Conservation (phyloP, 176 grass and related monocot genomes). For the Triticum monococcum region DNA sequence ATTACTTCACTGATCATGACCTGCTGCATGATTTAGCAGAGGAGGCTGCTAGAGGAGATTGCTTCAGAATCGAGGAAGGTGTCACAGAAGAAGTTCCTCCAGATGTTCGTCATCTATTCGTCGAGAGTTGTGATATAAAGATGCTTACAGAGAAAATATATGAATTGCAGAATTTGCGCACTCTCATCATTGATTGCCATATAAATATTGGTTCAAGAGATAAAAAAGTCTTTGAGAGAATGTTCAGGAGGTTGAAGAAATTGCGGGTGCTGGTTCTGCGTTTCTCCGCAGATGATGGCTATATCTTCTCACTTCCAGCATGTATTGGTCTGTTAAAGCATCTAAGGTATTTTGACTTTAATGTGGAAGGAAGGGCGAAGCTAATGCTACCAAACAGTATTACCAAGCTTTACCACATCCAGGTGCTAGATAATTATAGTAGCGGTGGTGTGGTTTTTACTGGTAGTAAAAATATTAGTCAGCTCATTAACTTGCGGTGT, state of each 20-base stretch:
- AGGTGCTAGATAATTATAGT: neutral
- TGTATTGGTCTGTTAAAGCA: conserved; percentile 24
- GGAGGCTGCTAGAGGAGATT: conserved; percentile 20
- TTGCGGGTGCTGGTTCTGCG: neutral
- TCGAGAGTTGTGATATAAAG: neutral
- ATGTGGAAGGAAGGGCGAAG: too few relatives aligned
- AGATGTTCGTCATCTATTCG: neutral
- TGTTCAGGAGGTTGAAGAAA: neutral
- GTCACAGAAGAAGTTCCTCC: neutral
- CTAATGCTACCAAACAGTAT: too few relatives aligned
- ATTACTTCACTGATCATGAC: conserved; percentile 29
- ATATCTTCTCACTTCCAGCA: neutral
- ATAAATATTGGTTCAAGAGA: neutral
- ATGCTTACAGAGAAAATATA: neutral
- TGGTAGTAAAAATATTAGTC: neutral
- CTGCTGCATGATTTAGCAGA: conserved; percentile 29
- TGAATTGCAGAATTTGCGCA: conserved; percentile 1
- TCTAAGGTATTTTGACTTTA: neutral
- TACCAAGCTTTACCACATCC: conserved; percentile 27
- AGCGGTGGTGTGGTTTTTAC: neutral
- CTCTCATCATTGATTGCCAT: neutral
- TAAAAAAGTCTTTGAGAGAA: neutral
- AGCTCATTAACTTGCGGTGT: neutral
- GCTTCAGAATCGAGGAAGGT: neutral
- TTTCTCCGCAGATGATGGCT: neutral